Percentiles rank a stretch among this genome's conserved stretches.
These are phyloP conservation scores for Saitozyma sp. DNA, from an alignment of 768 basidiomycete genomes.

Conservation along the genomic window DNA sequence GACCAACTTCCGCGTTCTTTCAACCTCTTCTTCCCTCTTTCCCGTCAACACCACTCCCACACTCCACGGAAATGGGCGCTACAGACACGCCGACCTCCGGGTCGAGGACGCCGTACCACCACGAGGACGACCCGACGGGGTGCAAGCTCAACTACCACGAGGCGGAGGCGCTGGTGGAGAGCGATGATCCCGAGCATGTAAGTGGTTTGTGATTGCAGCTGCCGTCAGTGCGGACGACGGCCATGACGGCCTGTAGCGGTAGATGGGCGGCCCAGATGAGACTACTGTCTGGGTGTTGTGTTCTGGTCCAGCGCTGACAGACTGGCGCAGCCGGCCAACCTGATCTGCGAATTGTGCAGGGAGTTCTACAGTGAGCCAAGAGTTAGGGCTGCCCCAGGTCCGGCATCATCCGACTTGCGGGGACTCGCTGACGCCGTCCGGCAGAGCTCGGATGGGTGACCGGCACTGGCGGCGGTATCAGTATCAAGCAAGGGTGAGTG, in stretches of 20 bases:
- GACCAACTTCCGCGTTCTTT: too few species aligned
- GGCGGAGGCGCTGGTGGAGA: constrained; percentile 42
- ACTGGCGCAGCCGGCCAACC: constrained; percentile 68
- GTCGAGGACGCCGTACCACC: too few species aligned
- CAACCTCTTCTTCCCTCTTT: too few species aligned
- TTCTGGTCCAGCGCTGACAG: not conserved
- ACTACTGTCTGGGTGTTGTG: too few species aligned
- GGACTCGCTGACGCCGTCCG: not conserved
- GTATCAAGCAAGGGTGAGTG: constrained; percentile 67
- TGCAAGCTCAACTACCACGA: constrained; percentile 23
- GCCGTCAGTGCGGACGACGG: not conserved
- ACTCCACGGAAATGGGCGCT: too few species aligned
- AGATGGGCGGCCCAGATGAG: too few species aligned
- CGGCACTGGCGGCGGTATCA: constrained; percentile 77
- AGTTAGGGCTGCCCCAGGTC: not conserved
- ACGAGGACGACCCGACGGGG: not conserved
- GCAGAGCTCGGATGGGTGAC: constrained; percentile 80
- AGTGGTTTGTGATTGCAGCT: constrained; percentile 5
- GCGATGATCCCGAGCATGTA: constrained; percentile 57
- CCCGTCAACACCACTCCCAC: too few species aligned
- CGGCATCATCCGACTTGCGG: constrained; percentile 1
- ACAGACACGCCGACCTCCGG: too few species aligned
- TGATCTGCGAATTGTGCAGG: constrained; percentile 80
- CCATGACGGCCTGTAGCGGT: too few species aligned
- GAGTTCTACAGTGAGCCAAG: constrained; percentile 65